A percentile compares a stretch with the other conserved stretches of the same genome.
phyloP scores from a whole-genome alignment of 495 filamentous ascomycete genomes.

The Rhypophila decipiens region DNA sequence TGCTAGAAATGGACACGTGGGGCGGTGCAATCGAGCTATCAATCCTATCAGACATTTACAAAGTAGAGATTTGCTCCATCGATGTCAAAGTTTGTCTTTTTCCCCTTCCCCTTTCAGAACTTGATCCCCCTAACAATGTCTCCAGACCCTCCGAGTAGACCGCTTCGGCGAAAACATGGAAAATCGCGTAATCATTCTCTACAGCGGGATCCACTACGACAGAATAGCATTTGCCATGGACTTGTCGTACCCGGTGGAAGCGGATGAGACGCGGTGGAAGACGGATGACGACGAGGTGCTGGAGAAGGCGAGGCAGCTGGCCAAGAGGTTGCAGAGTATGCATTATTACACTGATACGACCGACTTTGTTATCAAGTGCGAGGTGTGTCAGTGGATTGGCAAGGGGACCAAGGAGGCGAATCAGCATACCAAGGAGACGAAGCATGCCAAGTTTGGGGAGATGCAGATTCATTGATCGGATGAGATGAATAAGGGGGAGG shows the following conservation, averaged over 20 bases:
- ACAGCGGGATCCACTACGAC: constrained; percentile 95
- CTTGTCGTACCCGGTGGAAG: constrained; percentile 56
- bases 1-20: constrained; percentile 76
- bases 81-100: constrained; percentile 47
- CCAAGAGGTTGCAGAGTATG: constrained; percentile 54
- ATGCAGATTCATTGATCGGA: constrained; percentile 19
- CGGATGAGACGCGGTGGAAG: constrained; percentile 75
- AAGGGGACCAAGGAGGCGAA: constrained; percentile 53
- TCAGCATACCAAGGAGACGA: constrained; percentile 27
- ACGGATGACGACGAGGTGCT: constrained; percentile 59
- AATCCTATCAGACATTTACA: constrained; percentile 79
- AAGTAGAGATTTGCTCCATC: constrained; percentile 79
- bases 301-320: constrained; percentile 63
- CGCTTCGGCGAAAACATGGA: constrained; percentile 72
- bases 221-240: constrained; percentile 70
- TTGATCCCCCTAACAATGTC: neutral
- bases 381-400: constrained; percentile 61
- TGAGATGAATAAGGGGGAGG: neutral
- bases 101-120: neutral
- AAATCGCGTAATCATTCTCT: constrained; percentile 75
- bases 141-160: constrained; percentile 43
- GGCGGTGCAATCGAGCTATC: constrained; percentile 87
- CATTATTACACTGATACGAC: constrained; percentile 92
- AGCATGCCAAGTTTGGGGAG: constrained; percentile 26
- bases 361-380: constrained; percentile 76